Evolutionary conservation across 2,329 filamentous ascomycete species (phyloP), one percentile per base, ranked within the genome.

Genomic region (Lasiodiplodia gonubiensis): DNA sequence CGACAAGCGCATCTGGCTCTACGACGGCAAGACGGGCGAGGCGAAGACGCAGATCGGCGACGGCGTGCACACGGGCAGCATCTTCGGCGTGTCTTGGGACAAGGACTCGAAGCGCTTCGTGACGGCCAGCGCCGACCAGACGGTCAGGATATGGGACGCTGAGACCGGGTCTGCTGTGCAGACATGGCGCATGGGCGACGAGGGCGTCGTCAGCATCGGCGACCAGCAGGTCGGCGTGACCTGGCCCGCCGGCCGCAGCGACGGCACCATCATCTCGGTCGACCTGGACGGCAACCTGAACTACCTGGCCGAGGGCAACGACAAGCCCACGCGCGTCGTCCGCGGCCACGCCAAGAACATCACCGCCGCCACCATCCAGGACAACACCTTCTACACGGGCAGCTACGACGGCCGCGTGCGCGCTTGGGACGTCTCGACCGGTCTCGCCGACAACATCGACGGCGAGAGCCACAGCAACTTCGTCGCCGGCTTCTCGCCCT

Each of bases 141-240:
- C 93, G 0, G 92, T 99, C 66, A 94, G 93, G 78, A 86, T 97
- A 30, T 99, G 95, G 95, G 94, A 98, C 75, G 89, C 88, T 2
- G 92, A 97, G 76, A 85, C 89, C 16, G 92, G 91, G 39, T 91
- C 91, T 76, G 87, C 88, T 23, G 84, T 90, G 8, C 92, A 96
- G 77, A 92, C 88, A 30, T 99, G 95, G 95, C 87, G 87, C 70
- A 87, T 98, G 77, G 93, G 94, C 25, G 88, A 87, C 37, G 90
- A 94, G 51, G 90, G 89, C 18, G 83, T 82, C 53, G 86, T 90
- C 69, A 93, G 88, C 75, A 84, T 97, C 46, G 85, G 86, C 3
- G 87, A 97, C 76, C 95, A 99, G 79, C 95, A 99, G 77, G 92
- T 98, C 37, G 95, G 95, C 64, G 93, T 99, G 6, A 92, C 95